Conservation (phyloP, 352 stramenopile species). For the Pythium plurisporium region DNA sequence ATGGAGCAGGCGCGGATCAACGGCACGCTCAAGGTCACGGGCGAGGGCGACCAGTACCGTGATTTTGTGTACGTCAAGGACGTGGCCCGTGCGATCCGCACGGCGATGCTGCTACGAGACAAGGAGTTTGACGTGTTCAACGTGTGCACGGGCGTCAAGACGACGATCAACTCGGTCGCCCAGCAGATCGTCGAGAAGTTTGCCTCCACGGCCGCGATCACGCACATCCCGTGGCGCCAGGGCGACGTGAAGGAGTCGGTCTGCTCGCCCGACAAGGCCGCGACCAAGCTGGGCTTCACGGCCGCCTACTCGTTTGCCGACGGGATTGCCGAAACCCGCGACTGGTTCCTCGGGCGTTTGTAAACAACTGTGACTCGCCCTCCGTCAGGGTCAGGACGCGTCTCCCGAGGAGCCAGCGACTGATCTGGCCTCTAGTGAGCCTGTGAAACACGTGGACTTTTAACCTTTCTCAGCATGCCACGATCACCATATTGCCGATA, state of each 20-base stretch:
- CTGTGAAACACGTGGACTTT: too few species aligned
- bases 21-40: constrained; percentile 73
- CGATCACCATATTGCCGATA: too few species aligned
- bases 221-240: constrained; percentile 59
- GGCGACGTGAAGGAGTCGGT: constrained; percentile 83
- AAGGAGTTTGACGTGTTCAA: constrained; percentile 82
- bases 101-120: constrained; percentile 63
- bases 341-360: constrained; percentile 58
- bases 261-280: constrained; percentile 60
- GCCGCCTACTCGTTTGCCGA: constrained; percentile 58
- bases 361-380: too few species aligned
- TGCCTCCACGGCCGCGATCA: constrained; percentile 57
- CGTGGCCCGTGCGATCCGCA: constrained; percentile 72
- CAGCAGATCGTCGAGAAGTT: constrained; percentile 69
- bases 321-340: constrained; percentile 66
- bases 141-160: constrained; percentile 78
- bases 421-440: too few species aligned
- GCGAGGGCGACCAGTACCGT: constrained; percentile 72
- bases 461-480: too few species aligned
- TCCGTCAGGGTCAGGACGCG: too few species aligned
- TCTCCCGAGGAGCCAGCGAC: too few species aligned
- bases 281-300: constrained; percentile 68
- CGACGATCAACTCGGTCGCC: constrained; percentile 57
- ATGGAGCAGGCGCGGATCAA: constrained; percentile 86
- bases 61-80: constrained; percentile 88